phyloP scores from a whole-genome alignment of 1,284 basidiomycete species.

The Melampsora larici-populina region DNA sequence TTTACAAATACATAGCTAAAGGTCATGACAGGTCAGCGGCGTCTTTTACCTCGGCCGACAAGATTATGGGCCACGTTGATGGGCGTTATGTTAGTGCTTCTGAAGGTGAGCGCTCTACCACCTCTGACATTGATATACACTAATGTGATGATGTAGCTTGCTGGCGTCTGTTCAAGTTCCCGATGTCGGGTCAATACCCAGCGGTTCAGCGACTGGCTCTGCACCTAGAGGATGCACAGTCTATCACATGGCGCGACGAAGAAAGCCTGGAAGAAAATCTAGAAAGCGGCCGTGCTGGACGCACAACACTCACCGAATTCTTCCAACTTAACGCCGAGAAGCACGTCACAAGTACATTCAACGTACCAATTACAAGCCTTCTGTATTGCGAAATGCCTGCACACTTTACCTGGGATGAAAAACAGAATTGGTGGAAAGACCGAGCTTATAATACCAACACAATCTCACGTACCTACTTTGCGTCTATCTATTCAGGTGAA shows the following conservation, averaged over 20 bases:
- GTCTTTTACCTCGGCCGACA: conserved; percentile 47
- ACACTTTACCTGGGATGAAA: conserved; percentile 4
- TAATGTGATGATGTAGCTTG: conserved; percentile 45
- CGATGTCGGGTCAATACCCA: neutral
- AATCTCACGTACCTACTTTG: neutral
- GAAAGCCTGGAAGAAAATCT: neutral
- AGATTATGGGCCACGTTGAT: conserved; percentile 54
- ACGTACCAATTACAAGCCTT: neutral
- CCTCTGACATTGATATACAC: too few species aligned
- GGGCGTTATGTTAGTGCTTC: conserved; percentile 54
- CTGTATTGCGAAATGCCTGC: neutral
- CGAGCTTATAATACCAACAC: neutral
- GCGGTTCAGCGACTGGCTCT: neutral
- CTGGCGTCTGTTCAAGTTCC: conserved; percentile 51
- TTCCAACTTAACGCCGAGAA: neutral
- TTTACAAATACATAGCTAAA: conserved; percentile 60
- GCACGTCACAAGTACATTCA: neutral
- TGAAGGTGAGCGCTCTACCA: conserved; percentile 1
- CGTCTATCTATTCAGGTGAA: conserved; percentile 49
- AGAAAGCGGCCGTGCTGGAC: neutral
- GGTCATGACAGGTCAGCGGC: conserved; percentile 55
- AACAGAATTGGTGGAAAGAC: too few species aligned
- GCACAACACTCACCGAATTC: neutral
- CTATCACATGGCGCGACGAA: neutral
- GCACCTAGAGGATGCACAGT: neutral